Base-by-base conservation (phyloP, 306 rosid species). In the Clitoria ternatea region DNA sequence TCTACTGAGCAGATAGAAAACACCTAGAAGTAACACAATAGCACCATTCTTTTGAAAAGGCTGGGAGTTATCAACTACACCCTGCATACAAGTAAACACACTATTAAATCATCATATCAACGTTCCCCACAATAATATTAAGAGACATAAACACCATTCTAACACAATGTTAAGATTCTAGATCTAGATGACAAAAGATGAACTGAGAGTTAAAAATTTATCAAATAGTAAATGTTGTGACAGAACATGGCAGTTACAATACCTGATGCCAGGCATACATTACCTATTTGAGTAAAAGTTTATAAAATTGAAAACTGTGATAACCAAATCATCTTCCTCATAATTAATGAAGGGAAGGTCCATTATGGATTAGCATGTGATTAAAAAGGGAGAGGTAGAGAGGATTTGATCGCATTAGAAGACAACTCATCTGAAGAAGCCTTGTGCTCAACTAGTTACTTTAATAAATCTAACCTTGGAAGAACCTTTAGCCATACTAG, bases 31-130 rank as follows among this genome's bases (percentile, higher is more conserved):
- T 64, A 95, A 72, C 61, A 66, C 82, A 53, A 85, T 69, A 13
- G 99, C 97, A 72, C 96, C 99, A 37, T 95, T 91, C 75, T 43
- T 89, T 69, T 95, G 97, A 85, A 95, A 86, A 73, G 99, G 99
- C 81, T 91, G 99, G 62, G 97, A 95, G 30, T 91, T 89, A 78
- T 95, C 99, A 74, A 91, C 61, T 35, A 86, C 61, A 74, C 83
- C 92, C 99, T 95, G 91, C 79, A 84, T 61, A 57, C 62, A 18
- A 66, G 77, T 35, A 65, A 75, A 12, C 61, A 63, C 22, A 67
- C 60, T 29, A 48, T 45, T 29, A 49, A 19, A 42, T 30, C 47
- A 47, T 17, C 52, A 36, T 47, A 83, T 49, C 69, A 69, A 19
- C 73, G 77, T 9, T 68, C 69, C 73, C 32, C 70, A 66, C n/a